Percentiles rank a stretch among this genome's conserved stretches.
These are phyloP conservation scores for Candida coleopterorum DNA, from an alignment of 805 yeast species.

Conservation along the genomic window DNA sequence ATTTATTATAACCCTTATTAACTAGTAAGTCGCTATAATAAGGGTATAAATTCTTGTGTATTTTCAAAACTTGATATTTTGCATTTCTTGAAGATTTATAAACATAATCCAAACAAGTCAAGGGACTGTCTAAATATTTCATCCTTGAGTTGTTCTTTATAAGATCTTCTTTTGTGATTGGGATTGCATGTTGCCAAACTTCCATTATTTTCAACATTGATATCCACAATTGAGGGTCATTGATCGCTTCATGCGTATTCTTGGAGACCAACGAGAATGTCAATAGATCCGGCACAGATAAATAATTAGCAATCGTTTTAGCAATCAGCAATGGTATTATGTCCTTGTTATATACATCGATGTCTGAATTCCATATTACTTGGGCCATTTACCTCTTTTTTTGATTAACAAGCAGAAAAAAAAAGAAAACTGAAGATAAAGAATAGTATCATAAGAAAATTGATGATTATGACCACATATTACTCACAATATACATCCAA, in stretches of 20 bases:
- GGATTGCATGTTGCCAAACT: constrained; percentile 28
- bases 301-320: constrained; percentile 25
- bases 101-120: constrained; percentile 29
- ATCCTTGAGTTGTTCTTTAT: constrained; percentile 2
- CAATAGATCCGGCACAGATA: constrained; percentile 35
- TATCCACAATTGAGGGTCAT: constrained; percentile 38
- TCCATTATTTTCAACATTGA: constrained; percentile 30
- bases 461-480: too few species aligned
- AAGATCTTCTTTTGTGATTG: constrained; percentile 6
- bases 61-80: constrained; percentile 32
- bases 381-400: too few species aligned
- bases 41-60: constrained; percentile 35
- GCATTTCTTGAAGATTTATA: constrained; percentile 27
- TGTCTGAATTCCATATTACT: constrained; percentile 43
- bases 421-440: too few species aligned
- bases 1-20: constrained; percentile 36
- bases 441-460: too few species aligned
- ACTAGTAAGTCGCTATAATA: constrained; percentile 44
- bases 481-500: too few species aligned
- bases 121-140: constrained; percentile 19
- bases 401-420: too few species aligned
- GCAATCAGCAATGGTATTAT: constrained; percentile 38
- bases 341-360: constrained; percentile 37
- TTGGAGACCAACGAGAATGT: constrained; percentile 34
- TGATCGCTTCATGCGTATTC: constrained; percentile 33